These are phyloP conservation scores for Penicillium occitanis DNA, from an alignment of 2,329 filamentous ascomycete genomes.

Conservation along the genomic window DNA sequence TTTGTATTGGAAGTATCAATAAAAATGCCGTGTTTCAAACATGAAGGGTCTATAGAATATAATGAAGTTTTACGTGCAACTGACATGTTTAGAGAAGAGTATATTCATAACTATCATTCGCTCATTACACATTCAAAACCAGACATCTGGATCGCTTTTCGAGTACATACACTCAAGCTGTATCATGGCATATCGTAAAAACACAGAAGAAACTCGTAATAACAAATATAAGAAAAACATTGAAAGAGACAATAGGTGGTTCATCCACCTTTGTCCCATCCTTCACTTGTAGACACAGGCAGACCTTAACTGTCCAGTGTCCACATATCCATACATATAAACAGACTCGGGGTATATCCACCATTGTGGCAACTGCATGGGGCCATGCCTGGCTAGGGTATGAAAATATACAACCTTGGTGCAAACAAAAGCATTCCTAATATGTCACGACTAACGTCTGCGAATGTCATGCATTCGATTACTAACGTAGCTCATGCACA, in stretches of 20 bases:
- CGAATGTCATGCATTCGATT: not conserved
- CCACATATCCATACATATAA: conserved; percentile 1
- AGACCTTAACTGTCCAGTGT: not conserved
- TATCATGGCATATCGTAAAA: conserved; percentile 12
- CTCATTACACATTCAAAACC: conserved; percentile 18
- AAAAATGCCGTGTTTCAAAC: not conserved
- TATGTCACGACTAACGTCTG: not conserved
- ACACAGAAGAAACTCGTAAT: conserved; percentile 22
- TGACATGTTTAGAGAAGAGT: not conserved
- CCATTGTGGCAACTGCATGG: not conserved
- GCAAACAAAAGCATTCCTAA: not conserved
- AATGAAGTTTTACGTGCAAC: not conserved
- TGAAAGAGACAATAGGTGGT: not conserved
- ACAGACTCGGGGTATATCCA: conserved; percentile 19
- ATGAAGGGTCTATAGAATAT: not conserved
- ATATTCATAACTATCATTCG: conserved; percentile 21
- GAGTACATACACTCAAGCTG: conserved; percentile 18
- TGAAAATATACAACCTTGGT: conserved; percentile 14
- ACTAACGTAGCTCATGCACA: not conserved
- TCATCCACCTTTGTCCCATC: not conserved
- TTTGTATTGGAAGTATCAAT: not conserved
- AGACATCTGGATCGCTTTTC: not conserved
- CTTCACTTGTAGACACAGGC: conserved; percentile 14
- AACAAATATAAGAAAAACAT: conserved; percentile 15
- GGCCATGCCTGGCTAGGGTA: conserved; percentile 5